A percentile compares a stretch with the other conserved stretches of the same genome.
Conservation (phyloP, 2,329 filamentous ascomycete species). For the Hirsutella rhossiliensis region DNA sequence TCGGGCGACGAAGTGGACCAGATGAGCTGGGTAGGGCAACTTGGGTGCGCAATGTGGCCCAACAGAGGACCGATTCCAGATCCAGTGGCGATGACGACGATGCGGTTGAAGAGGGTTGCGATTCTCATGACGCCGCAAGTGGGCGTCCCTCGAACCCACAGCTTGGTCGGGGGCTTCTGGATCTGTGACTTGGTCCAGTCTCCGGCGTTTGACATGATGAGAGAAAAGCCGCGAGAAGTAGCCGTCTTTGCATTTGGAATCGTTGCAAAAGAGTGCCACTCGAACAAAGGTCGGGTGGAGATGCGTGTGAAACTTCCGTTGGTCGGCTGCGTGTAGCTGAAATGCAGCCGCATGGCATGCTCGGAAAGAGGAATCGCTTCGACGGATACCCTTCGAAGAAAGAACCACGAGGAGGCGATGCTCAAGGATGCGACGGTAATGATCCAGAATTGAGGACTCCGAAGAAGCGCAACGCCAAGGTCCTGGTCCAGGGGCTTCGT, state of each 20-base stretch:
- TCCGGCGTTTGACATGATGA: constrained; percentile 60
- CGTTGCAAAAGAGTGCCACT: constrained; percentile 69
- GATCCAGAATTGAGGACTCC: constrained; percentile 51
- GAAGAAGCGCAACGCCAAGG: constrained; percentile 23
- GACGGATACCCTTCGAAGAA: constrained; percentile 56
- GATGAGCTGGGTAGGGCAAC: constrained; percentile 45
- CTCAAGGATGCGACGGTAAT: constrained; percentile 50
- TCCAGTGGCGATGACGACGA: constrained; percentile 59
- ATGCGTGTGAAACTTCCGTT: constrained; percentile 37
- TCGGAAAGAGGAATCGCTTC: constrained; percentile 54
- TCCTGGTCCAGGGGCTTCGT: constrained; percentile 19
- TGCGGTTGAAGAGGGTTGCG: constrained; percentile 50
- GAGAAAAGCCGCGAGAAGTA: constrained; percentile 41
- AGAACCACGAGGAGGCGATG: constrained; percentile 61
- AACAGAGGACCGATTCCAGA: constrained; percentile 62
- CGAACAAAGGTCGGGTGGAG: constrained; percentile 48
- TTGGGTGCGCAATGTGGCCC: constrained; percentile 39
- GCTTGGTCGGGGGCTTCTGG: constrained; percentile 41
- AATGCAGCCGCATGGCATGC: constrained; percentile 61
- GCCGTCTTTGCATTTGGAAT: constrained; percentile 43
- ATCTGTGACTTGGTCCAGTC: constrained; percentile 63
- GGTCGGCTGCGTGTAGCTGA: constrained; percentile 50
- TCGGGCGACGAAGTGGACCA: constrained; percentile 55
- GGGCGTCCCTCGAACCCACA: constrained; percentile 59
- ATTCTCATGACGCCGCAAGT: constrained; percentile 56